Evolutionary conservation across 2,329 filamentous ascomycete species (phyloP).

Genomic region (Aspergillus puulaauensis): DNA sequence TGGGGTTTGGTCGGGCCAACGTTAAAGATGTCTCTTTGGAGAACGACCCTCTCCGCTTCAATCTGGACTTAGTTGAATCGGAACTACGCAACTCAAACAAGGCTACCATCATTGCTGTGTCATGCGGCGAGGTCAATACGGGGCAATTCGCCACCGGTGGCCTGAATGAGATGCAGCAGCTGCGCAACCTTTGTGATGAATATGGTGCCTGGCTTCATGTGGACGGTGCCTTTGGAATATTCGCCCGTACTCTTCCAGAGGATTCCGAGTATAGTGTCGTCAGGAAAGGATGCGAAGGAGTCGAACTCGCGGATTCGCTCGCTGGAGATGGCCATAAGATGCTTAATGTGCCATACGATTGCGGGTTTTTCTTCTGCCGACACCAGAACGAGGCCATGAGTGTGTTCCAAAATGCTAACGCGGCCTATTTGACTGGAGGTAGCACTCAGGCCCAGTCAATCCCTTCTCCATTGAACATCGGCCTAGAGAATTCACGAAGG

Average conservation of each 20-base stretch:
- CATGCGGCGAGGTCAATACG: slow-evolving; percentile 87
- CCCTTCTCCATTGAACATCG: slow-evolving; percentile 81
- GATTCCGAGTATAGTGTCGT: slow-evolving; percentile 56
- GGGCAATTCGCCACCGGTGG: slow-evolving; percentile 70
- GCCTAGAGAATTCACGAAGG: slow-evolving; percentile 85
- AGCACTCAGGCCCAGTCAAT: slow-evolving; percentile 47
- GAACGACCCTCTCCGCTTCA: slow-evolving; percentile 65
- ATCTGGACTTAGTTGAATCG: slow-evolving; percentile 64
- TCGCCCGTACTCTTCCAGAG: slow-evolving; percentile 65
- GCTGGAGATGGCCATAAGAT: slow-evolving; percentile 85
- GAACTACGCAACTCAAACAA: slow-evolving; percentile 55
- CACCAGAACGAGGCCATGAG: slow-evolving; percentile 57
- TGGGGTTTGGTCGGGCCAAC: slow-evolving; percentile 71
- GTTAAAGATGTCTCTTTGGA: slow-evolving; percentile 59
- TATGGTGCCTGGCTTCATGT: slow-evolving; percentile 85
- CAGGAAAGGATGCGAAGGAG: slow-evolving; percentile 56
- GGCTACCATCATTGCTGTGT: slow-evolving; percentile 76
- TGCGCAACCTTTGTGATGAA: slow-evolving; percentile 69
- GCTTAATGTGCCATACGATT: slow-evolving; percentile 94
- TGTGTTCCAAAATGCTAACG: slow-evolving; percentile 81
- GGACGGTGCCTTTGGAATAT: slow-evolving; percentile 87
- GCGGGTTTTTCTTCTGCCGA: slow-evolving; percentile 81
- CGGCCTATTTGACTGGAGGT: slow-evolving; percentile 67
- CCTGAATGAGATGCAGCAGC: slow-evolving; percentile 56
- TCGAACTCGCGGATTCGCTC: slow-evolving; percentile 85